phyloP scores from a whole-genome alignment of 495 filamentous ascomycete species.

The Aspergillus homomorphus region DNA sequence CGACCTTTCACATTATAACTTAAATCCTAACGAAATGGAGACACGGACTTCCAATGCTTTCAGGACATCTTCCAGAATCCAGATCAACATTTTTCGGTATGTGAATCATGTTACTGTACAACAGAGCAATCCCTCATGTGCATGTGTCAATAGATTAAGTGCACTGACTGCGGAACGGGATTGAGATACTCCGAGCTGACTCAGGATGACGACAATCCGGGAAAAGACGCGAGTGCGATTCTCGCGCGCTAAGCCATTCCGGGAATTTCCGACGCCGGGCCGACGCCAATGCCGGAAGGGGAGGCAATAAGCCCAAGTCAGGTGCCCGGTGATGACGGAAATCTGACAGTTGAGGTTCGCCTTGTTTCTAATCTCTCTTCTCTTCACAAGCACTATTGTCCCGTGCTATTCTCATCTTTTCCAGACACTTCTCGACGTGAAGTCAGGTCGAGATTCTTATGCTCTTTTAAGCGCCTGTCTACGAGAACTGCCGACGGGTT shows the following conservation, averaged over 20 bases:
- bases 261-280: constrained; percentile 7
- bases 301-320: constrained; percentile 16
- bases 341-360: constrained; percentile 15
- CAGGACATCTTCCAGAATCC: too few species aligned
- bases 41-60: too few species aligned
- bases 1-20: too few species aligned
- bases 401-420: constrained; percentile 14
- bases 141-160: too few species aligned
- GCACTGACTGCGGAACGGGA: not conserved
- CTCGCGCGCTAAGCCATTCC: constrained; percentile 2
- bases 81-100: too few species aligned
- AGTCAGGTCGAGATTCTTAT: not conserved
- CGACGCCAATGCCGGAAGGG: constrained; percentile 5
- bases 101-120: too few species aligned
- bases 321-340: constrained; percentile 24
- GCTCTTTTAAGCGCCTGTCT: constrained; percentile 2
- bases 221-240: not conserved
- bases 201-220: not conserved
- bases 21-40: too few species aligned
- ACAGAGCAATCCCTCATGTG: too few species aligned
- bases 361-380: constrained; percentile 10
- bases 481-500: constrained; percentile 4
- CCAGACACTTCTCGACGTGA: not conserved
- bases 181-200: not conserved
- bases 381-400: constrained; percentile 15